Percentiles rank a stretch among this genome's conserved stretches.
Conservation (phyloP, 208 protist genomes). For the Phytomonas sp. region DNA sequence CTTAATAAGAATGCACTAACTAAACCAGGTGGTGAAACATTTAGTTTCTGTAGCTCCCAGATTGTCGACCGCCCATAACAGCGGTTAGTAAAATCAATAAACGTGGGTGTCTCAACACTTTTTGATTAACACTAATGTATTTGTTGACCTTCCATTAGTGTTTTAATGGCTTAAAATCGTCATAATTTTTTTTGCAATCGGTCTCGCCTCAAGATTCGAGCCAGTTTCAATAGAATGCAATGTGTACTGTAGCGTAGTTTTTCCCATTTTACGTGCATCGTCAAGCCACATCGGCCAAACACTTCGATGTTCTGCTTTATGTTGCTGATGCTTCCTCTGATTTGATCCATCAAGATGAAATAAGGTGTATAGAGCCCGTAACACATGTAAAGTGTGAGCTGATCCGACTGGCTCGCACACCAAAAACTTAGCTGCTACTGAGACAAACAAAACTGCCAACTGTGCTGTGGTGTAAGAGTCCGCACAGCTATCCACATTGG, state of each 20-base stretch:
- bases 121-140: not conserved
- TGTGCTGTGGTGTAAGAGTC: not conserved
- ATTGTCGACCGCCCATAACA: not conserved
- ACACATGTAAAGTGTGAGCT: not conserved
- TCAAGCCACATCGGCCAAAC: not conserved
- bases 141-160: not conserved
- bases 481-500: not conserved
- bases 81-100: not conserved
- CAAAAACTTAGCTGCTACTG: not conserved
- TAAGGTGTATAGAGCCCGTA: not conserved
- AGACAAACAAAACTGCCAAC: not conserved
- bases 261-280: not conserved
- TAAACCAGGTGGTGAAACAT: not conserved
- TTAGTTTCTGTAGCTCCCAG: not conserved
- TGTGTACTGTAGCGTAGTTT: constrained; percentile 4
- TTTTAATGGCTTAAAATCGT: not conserved
- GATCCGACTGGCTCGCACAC: not conserved
- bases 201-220: constrained; percentile 3
- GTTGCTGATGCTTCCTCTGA: not conserved
- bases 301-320: not conserved
- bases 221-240: constrained; percentile 21
- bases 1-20: not conserved
- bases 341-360: not conserved
- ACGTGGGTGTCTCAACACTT: not conserved
- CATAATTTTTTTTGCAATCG: not conserved